These are phyloP conservation scores for Xerocomus potaroensis DNA, from an alignment of 768 basidiomycete genomes.

Conservation along the genomic window DNA sequence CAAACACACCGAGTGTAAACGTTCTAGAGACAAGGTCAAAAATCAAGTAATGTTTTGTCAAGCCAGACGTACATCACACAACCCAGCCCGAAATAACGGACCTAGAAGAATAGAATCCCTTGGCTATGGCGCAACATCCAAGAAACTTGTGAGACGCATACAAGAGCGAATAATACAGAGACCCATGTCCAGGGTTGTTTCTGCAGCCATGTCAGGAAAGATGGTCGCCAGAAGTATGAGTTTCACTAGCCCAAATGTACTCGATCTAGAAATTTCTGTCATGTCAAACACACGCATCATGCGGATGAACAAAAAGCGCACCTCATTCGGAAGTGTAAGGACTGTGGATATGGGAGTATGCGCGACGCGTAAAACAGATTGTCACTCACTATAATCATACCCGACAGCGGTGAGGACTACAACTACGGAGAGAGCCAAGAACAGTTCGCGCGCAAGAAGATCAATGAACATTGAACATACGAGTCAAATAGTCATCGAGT, in stretches of 20 bases:
- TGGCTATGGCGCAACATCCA: neutral
- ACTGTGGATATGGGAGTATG: neutral
- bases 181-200: neutral
- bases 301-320: neutral
- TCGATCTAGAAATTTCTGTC: neutral
- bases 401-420: neutral
- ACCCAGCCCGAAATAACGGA: neutral
- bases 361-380: neutral
- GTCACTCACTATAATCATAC: constrained; percentile 1
- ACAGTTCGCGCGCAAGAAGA: too few species aligned
- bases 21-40: neutral
- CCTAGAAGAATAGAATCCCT: neutral
- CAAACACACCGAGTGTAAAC: neutral
- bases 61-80: neutral
- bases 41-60: neutral
- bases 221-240: neutral
- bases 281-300: neutral
- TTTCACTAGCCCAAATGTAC: neutral
- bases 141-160: neutral
- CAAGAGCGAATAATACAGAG: neutral
- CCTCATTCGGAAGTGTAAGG: constrained; percentile 1
- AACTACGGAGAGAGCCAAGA: neutral
- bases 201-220: neutral
- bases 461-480: neutral
- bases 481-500: neutral